phyloP scores from a whole-genome alignment of 345 rosid species.

The Eucalyptus erythrocorys region DNA sequence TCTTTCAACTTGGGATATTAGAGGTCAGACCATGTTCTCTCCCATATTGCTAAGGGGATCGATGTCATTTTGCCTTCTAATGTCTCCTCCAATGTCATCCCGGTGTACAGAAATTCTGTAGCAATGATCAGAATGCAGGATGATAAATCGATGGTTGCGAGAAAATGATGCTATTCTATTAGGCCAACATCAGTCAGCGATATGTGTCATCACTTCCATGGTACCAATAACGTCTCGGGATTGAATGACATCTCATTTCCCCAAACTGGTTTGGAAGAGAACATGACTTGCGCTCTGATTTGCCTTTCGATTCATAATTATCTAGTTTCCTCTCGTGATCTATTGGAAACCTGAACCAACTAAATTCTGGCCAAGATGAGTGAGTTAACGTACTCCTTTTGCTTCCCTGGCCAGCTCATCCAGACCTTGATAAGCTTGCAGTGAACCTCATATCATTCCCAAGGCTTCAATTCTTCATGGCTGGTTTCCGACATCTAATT shows the following conservation, averaged over 20 bases:
- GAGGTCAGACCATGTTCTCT: neutral
- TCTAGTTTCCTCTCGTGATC: conserved; percentile 1
- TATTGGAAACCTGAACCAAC: conserved; percentile 76
- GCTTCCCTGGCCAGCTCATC: conserved; percentile 79
- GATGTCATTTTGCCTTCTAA: neutral
- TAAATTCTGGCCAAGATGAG: conserved; percentile 74
- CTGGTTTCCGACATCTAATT: conserved; percentile 64
- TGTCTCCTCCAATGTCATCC: neutral
- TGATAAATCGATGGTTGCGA: neutral
- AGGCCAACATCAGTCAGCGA: neutral
- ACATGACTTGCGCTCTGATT: neutral
- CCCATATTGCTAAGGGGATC: neutral
- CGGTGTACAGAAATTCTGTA: neutral
- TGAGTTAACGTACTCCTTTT: conserved; percentile 68
- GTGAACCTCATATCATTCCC: conserved; percentile 78
- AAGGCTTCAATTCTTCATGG: conserved; percentile 76
- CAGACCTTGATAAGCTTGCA: conserved; percentile 75
- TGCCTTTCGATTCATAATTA: neutral
- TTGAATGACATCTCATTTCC: neutral
- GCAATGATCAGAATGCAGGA: neutral
- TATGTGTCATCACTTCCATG: neutral
- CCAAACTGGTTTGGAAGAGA: neutral
- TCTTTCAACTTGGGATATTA: neutral
- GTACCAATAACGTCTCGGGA: neutral
- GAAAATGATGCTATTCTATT: neutral